Evolutionary conservation across 805 yeast species (phyloP).

Genomic region (Kuraishia capsulata): DNA sequence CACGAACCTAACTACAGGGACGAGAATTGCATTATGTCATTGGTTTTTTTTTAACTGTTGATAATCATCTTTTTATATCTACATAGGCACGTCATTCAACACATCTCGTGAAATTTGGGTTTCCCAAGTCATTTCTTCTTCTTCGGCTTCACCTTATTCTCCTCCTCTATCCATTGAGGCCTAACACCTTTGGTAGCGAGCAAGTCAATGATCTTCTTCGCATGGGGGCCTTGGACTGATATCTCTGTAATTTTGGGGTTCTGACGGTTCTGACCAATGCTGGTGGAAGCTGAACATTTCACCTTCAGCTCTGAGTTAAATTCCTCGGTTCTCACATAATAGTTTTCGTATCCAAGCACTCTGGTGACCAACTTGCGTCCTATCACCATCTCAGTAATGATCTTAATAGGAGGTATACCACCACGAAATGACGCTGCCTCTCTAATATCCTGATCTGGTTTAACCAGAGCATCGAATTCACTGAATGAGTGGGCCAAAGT

Average conservation of each 20-base stretch:
- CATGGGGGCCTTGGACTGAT: slow-evolving; percentile 88
- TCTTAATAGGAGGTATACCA: slow-evolving; percentile 50
- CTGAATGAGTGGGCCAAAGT: slow-evolving; percentile 36
- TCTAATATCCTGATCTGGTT: slow-evolving; percentile 30
- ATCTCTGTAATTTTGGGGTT: slow-evolving; percentile 57
- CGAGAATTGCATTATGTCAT: too few species aligned
- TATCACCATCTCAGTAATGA: slow-evolving; percentile 65
- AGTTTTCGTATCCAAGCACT: slow-evolving; percentile 60
- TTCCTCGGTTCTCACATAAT: slow-evolving; percentile 51
- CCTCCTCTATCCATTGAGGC: slow-evolving; percentile 52
- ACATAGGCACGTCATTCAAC: too few species aligned
- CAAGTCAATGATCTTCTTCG: slow-evolving; percentile 46
- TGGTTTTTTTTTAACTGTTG: too few species aligned
- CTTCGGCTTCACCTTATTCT: slow-evolving; percentile 50
- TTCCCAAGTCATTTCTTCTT: slow-evolving; percentile 34
- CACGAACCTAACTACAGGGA: too few species aligned
- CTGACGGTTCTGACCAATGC: slow-evolving; percentile 52
- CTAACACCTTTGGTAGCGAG: slow-evolving; percentile 57
- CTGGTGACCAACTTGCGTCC: slow-evolving; percentile 78
- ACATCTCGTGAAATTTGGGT: slow-evolving; percentile 6
- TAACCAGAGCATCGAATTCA: slow-evolving; percentile 38
- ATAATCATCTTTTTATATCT: background rate
- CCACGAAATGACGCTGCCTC: slow-evolving; percentile 46
- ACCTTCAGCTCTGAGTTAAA: slow-evolving; percentile 63
- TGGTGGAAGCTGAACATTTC: slow-evolving; percentile 84